Conservation (phyloP, 202 grass and related monocot genomes). For the Carex arenaria region DNA sequence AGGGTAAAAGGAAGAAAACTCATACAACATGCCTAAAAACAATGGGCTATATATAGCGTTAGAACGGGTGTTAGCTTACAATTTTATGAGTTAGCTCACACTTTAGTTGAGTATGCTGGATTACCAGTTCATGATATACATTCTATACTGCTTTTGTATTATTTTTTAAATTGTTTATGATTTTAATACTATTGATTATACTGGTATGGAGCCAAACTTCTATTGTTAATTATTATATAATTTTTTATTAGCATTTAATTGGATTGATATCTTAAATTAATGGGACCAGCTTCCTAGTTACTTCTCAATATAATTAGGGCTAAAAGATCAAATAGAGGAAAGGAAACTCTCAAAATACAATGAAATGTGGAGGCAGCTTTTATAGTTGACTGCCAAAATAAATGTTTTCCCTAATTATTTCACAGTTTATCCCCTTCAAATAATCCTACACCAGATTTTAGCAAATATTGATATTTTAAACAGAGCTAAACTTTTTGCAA, state of each 20-base stretch:
- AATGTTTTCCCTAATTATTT: neutral
- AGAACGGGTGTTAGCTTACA: no score
- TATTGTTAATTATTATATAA: neutral
- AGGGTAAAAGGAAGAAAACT: no score
- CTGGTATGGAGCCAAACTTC: neutral
- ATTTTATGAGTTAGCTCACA: no score
- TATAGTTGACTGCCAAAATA: neutral
- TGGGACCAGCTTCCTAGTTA: no score
- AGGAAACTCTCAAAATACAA: no score
- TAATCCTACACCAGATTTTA: neutral
- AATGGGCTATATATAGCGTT: no score
- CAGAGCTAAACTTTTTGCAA: neutral
- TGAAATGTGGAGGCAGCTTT: neutral
- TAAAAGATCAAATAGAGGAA: no score
- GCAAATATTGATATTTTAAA: neutral
- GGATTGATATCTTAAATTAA: no score
- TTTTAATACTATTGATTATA: neutral
- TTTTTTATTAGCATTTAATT: neutral
- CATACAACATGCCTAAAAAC: no score
- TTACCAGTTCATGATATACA: no score
- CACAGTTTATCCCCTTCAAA: neutral
- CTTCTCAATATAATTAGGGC: no score
- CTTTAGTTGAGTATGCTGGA: no score
- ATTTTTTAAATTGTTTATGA: neutral
- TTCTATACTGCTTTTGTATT: neutral